These are phyloP conservation scores for Alternaria dauci DNA, from an alignment of 2,329 filamentous ascomycete species.

Conservation along the genomic window DNA sequence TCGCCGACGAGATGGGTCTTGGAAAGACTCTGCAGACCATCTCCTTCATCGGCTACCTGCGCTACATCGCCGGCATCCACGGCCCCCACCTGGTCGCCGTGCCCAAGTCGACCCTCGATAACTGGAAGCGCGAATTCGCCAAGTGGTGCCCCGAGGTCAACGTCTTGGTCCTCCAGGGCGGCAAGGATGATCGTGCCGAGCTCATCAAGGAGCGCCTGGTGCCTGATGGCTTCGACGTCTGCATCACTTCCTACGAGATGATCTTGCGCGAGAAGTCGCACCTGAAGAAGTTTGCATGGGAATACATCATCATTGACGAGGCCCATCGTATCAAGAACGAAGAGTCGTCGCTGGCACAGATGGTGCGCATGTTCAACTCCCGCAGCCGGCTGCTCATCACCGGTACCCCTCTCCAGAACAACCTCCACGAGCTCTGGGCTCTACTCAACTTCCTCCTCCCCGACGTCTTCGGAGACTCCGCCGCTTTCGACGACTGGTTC, in stretches of 20 bases:
- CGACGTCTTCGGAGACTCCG: conserved; percentile 95
- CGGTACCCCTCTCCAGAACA: conserved; percentile 96
- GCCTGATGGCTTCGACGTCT: conserved; percentile 96
- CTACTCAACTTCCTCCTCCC: conserved; percentile 97
- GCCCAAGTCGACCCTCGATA: conserved; percentile 96
- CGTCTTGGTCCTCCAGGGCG: conserved; percentile 90
- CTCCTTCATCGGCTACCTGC: conserved; percentile 91
- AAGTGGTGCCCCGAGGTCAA: conserved; percentile 97
- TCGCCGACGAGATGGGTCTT: conserved; percentile 98
- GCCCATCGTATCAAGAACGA: conserved; percentile 99
- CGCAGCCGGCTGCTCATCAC: conserved; percentile 95
- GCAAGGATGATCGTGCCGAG: conserved; percentile 88
- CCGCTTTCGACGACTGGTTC: conserved; percentile 99
- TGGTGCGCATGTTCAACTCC: conserved; percentile 95
- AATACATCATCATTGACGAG: conserved; percentile 99
- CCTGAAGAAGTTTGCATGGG: conserved; percentile 97
- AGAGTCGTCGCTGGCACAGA: conserved; percentile 94
- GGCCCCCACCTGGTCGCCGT: conserved; percentile 92
- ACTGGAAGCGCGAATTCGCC: conserved; percentile 95
- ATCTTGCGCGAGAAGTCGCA: conserved; percentile 93
- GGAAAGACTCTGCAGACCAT: conserved; percentile 99
- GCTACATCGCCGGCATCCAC: conserved; percentile 86
- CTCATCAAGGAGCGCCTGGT: conserved; percentile 92
- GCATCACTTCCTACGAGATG: conserved; percentile 99
- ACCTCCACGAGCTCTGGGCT: conserved; percentile 97